Evolutionary conservation across 2,329 filamentous ascomycete species (phyloP).

Genomic region (Beauveria pseudobassiana): DNA sequence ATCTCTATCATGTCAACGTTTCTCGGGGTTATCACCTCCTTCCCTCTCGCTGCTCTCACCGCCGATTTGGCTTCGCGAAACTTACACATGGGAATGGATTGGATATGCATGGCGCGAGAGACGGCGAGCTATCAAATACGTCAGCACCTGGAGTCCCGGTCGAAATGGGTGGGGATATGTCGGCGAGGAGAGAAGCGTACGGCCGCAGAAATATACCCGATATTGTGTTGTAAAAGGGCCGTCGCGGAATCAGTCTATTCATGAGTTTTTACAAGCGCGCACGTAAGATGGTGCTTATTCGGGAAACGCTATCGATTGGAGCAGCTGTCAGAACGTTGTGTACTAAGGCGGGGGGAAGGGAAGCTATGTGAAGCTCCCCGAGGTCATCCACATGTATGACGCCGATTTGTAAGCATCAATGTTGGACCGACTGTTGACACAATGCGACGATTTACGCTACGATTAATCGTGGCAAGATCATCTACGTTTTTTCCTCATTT

Average conservation of each 20-base stretch:
- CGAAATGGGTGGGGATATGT: background rate
- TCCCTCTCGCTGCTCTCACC: background rate
- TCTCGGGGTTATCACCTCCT: conserved; percentile 12
- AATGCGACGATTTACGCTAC: background rate
- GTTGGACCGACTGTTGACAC: background rate
- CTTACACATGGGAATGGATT: conserved; percentile 84
- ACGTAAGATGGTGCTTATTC: background rate
- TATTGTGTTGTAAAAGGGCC: conserved; percentile 26
- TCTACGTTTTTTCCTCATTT: background rate
- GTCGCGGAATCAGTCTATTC: conserved; percentile 34
- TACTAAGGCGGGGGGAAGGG: background rate
- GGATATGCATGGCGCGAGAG: conserved; percentile 63
- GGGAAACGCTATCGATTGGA: background rate
- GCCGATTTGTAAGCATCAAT: conserved; percentile 10
- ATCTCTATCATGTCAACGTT: background rate
- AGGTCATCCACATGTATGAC: conserved; percentile 8
- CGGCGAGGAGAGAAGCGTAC: background rate
- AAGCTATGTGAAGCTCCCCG: background rate
- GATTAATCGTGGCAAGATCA: background rate
- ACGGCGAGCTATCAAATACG: conserved; percentile 13
- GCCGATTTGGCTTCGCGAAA: conserved; percentile 15
- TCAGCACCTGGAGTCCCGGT: background rate
- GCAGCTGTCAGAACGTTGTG: background rate
- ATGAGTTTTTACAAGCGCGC: conserved; percentile 22
- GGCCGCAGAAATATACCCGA: conserved; percentile 16